These are phyloP conservation scores for Pyricularia sp. DNA, from an alignment of 2,329 filamentous ascomycete genomes.

Conservation along the genomic window DNA sequence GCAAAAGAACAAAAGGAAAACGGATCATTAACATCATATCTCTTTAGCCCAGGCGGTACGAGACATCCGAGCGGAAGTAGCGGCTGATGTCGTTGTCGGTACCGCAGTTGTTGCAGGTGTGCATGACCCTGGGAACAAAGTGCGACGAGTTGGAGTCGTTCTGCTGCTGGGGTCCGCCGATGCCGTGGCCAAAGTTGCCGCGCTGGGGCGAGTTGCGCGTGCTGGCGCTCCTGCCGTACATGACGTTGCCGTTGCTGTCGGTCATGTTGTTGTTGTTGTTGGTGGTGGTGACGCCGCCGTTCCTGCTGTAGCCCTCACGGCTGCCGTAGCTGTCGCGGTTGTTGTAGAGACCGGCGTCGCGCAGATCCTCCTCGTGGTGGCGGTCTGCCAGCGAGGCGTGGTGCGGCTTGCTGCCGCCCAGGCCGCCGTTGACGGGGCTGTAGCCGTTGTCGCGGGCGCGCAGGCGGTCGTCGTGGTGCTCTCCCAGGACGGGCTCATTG, in stretches of 20 bases:
- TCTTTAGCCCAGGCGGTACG: constrained; percentile 1
- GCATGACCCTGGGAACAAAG: constrained; percentile 1
- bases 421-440: constrained; percentile 7
- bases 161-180: background rate
- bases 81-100: constrained; percentile 4
- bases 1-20: background rate
- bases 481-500: background rate
- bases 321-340: background rate
- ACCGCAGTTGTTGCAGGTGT: constrained; percentile 2
- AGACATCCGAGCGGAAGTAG: constrained; percentile 2
- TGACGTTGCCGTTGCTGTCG: background rate
- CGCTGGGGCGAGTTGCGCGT: background rate
- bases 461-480: constrained; percentile 9
- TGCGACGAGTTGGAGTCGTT: background rate
- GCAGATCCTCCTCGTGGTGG: constrained; percentile 2
- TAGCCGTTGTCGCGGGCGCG: constrained; percentile 10
- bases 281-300: background rate
- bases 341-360: constrained; percentile 1
- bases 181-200: background rate
- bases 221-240: background rate
- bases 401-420: background rate
- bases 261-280: background rate
- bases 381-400: background rate
- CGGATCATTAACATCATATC: background rate
- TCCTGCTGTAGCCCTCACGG: background rate